Conservation (phyloP, 371 early-diverging fungal genomes). For the Cokeromyces recurvatus region DNA sequence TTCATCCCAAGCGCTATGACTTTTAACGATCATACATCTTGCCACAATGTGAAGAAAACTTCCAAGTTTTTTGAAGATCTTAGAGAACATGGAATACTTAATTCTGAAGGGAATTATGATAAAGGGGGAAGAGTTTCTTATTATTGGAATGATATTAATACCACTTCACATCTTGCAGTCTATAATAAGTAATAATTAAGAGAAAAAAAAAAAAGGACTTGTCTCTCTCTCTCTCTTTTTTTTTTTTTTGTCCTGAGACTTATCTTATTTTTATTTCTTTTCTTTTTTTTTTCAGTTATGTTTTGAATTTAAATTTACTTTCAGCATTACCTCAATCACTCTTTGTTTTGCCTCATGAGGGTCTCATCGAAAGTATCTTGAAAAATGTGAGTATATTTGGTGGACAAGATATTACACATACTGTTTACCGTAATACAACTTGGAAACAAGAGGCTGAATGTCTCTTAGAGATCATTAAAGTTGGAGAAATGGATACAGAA, state of each 20-base stretch:
- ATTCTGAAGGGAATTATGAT: slow-evolving; percentile 32
- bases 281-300: slow-evolving; percentile 24
- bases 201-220: neutral
- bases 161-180: slow-evolving; percentile 54
- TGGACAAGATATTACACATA: slow-evolving; percentile 42
- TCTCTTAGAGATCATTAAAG: slow-evolving; percentile 60
- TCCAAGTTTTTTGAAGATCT: slow-evolving; percentile 44
- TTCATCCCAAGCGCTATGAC: slow-evolving; percentile 39
- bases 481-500: slow-evolving; percentile 74
- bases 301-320: slow-evolving; percentile 41
- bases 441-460: slow-evolving; percentile 54
- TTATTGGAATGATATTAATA: slow-evolving; percentile 64
- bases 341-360: slow-evolving; percentile 26
- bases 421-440: slow-evolving; percentile 4
- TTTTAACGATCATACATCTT: slow-evolving; percentile 52
- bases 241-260: too few species aligned
- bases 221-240: too few species aligned
- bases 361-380: slow-evolving; percentile 29
- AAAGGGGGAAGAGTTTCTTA: slow-evolving; percentile 66
- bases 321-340: slow-evolving; percentile 23
- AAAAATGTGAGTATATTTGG: slow-evolving; percentile 14
- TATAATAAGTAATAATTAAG: slow-evolving; percentile 60
- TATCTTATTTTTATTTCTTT: too few species aligned
- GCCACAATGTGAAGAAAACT: slow-evolving; percentile 42
- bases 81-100: slow-evolving; percentile 31